Evolutionary conservation across 148 eudicot species (phyloP).

Genomic region (Heliamphora exappendiculata): DNA sequence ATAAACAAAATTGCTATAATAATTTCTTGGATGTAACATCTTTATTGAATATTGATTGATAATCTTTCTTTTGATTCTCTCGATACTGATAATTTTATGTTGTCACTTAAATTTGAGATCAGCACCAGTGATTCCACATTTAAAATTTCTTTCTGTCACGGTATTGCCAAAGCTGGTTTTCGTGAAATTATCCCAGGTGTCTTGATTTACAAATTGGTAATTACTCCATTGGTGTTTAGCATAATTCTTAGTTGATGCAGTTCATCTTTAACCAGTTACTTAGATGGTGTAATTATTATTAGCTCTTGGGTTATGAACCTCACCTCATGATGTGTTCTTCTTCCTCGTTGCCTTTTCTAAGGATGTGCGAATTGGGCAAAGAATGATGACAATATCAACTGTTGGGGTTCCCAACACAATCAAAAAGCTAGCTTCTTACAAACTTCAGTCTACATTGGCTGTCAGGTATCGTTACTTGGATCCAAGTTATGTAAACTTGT

Average conservation of each 20-base stretch:
- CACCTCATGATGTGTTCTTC: neutral
- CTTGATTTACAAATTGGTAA: neutral
- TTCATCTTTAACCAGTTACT: neutral
- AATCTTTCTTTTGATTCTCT: neutral
- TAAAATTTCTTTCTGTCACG: neutral
- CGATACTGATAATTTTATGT: neutral
- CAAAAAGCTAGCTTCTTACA: constrained; percentile 74
- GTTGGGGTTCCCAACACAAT: constrained; percentile 99
- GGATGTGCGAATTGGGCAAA: constrained; percentile 95
- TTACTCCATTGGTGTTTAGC: neutral
- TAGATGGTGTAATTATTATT: neutral
- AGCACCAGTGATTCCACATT: neutral
- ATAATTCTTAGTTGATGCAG: neutral
- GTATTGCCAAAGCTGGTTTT: neutral
- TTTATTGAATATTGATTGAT: neutral
- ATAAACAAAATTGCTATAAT: neutral
- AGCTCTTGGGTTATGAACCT: neutral
- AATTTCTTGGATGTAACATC: neutral
- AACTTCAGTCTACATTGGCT: constrained; percentile 98
- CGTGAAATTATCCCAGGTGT: neutral
- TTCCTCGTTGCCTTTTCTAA: constrained; percentile 17
- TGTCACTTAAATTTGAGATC: neutral
- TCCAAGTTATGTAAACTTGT: neutral
- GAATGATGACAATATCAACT: constrained; percentile 97
- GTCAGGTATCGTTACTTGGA: constrained; percentile 47